Percentiles rank a stretch among this genome's conserved stretches.
Evolutionary conservation across 768 basidiomycete genomes (phyloP).

Genomic region (Tephrocybe sp.): DNA sequence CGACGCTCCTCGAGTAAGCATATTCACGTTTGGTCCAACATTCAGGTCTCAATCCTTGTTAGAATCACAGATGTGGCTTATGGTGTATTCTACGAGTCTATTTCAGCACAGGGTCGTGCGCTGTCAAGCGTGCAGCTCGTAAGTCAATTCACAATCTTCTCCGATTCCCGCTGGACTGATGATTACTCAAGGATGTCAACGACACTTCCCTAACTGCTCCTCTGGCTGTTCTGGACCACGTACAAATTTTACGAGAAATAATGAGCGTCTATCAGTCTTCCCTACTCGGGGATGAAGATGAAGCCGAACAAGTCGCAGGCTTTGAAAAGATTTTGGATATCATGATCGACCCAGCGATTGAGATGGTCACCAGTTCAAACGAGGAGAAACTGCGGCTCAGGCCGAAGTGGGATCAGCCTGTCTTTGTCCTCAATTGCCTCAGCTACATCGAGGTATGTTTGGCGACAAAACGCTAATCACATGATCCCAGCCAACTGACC

Average conservation of each 20-base stretch:
- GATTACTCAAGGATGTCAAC: constrained; percentile 49
- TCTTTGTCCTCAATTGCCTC: constrained; percentile 86
- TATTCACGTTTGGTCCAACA: background rate
- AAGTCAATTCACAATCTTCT: constrained; percentile 14
- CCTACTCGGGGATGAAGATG: constrained; percentile 63
- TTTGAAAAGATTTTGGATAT: constrained; percentile 78
- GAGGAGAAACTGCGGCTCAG: constrained; percentile 58
- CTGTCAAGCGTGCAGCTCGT: constrained; percentile 55
- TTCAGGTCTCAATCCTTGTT: background rate
- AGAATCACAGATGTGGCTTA: constrained; percentile 83
- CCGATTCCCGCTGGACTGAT: constrained; percentile 19
- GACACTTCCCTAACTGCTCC: constrained; percentile 76
- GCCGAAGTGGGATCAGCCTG: constrained; percentile 73
- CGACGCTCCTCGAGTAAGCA: constrained; percentile 75
- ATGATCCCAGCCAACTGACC: background rate
- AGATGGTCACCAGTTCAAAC: constrained; percentile 66
- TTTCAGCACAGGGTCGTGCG: constrained; percentile 79
- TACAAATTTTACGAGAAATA: constrained; percentile 82
- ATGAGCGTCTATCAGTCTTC: constrained; percentile 88
- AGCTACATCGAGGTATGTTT: constrained; percentile 72
- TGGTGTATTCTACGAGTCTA: constrained; percentile 83
- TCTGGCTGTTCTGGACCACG: constrained; percentile 74
- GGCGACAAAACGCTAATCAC: background rate
- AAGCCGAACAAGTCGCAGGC: constrained; percentile 35
- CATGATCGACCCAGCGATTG: constrained; percentile 81